Base-by-base conservation (phyloP, 495 filamentous ascomycete genomes). In the Trichoderma virens region DNA sequence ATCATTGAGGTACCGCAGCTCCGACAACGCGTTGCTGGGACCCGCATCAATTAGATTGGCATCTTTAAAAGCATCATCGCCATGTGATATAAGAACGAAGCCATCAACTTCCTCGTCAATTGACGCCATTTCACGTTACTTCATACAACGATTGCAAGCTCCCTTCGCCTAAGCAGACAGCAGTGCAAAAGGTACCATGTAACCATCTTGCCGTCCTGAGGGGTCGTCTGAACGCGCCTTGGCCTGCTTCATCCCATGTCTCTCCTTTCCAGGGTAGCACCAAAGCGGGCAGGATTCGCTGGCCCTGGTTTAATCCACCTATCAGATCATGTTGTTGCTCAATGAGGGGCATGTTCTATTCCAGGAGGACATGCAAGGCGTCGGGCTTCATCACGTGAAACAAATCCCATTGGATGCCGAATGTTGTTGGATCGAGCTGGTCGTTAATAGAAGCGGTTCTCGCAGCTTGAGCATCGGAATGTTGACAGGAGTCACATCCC, bases 1-100 rank as follows among this genome's bases (percentile, higher is more conserved):
- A 3, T 75, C 74, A 43, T 63, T 32, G 1, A 78, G 67, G 65
- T 70, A 67, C 0, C 62, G 38, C 11, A 18, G 7, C n/a, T 51
- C 20, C 0, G 1, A 7, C 20, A n/a, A n/a, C n/a, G n/a, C n/a
- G n/a, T n/a, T n/a, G n/a, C n/a, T n/a, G n/a, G n/a, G n/a, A n/a
- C n/a, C n/a, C n/a, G n/a, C n/a, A n/a, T n/a, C n/a, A n/a, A n/a
- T n/a, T n/a, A n/a, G n/a, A n/a, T 25, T 64, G 2, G 65, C 60
- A 39, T 65, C 41, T 2, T 60, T 9, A 28, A 2, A 3, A 25
- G 13, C 3, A 18, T 7, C n/a, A 30, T n/a, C 28, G 59, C 28
- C 13, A 9, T 23, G 27, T 6, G 59, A n/a, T 14, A 28, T 27
- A 14, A 60, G 1, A 62, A 62, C 59, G 62, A 51, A 30, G 66